These are phyloP conservation scores for Cladophialophora exuberans DNA, from an alignment of 2,329 filamentous ascomycete species.

Conservation along the genomic window DNA sequence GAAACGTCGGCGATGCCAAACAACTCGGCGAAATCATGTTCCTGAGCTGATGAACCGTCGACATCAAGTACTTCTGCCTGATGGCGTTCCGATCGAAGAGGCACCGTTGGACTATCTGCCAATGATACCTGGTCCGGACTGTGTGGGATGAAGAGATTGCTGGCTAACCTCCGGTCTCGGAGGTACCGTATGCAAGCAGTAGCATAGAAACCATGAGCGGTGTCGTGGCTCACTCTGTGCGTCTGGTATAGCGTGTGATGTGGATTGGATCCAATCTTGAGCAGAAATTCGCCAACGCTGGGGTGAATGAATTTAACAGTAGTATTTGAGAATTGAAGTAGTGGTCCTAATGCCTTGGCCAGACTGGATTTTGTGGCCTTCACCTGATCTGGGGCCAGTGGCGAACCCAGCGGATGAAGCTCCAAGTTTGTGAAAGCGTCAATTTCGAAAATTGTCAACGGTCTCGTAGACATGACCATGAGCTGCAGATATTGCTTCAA, in stretches of 20 bases:
- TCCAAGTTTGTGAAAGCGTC: slow-evolving; percentile 17
- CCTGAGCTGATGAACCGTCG: no score
- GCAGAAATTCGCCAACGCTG: slow-evolving; percentile 14
- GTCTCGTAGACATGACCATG: slow-evolving; percentile 16
- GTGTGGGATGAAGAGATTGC: no score
- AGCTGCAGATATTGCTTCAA: slow-evolving; percentile 18
- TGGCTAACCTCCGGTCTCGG: no score
- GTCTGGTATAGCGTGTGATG: slow-evolving; percentile 16
- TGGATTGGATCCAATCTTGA: slow-evolving; percentile 9
- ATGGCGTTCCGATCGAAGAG: slow-evolving; percentile 2
- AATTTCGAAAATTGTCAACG: slow-evolving; percentile 14
- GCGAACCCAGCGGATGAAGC: slow-evolving; percentile 3
- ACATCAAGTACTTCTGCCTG: no score
- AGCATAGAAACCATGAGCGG: slow-evolving; percentile 13
- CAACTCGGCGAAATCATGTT: slow-evolving; percentile 7
- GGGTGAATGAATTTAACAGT: slow-evolving; percentile 22
- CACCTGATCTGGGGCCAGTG: slow-evolving; percentile 10
- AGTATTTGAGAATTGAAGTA: slow-evolving; percentile 17
- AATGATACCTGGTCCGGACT: no score
- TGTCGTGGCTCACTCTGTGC: slow-evolving; percentile 14
- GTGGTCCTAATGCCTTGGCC: slow-evolving; percentile 17
- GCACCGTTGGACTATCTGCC: background rate
- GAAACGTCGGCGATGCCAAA: slow-evolving; percentile 21
- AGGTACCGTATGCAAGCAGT: slow-evolving; percentile 14
- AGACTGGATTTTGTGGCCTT: slow-evolving; percentile 12